phyloP scores from a whole-genome alignment of 192 early-diverging fungal genomes.

The Cladochytrium replicatum region DNA sequence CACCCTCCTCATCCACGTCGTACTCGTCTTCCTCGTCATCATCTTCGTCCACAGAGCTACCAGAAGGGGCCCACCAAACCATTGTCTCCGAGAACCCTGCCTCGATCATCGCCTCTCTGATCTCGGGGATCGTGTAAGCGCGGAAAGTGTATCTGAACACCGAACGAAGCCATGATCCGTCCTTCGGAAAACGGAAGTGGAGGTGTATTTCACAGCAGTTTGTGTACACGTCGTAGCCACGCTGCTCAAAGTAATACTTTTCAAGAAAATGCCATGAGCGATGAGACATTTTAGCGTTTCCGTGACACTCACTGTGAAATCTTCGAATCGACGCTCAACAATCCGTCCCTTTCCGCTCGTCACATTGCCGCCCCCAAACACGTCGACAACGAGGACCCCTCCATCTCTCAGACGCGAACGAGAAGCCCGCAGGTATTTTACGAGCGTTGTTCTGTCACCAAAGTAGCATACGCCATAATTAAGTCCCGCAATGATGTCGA shows the following conservation, averaged over 20 bases:
- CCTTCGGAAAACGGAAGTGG: slow-evolving; percentile 32
- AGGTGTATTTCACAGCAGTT: slow-evolving; percentile 22
- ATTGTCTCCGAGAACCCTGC: slow-evolving; percentile 29
- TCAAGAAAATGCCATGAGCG: slow-evolving; percentile 12
- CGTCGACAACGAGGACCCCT: slow-evolving; percentile 34
- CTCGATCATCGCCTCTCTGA: slow-evolving; percentile 43
- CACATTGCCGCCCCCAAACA: slow-evolving; percentile 28
- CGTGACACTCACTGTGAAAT: slow-evolving; percentile 6
- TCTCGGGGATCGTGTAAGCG: slow-evolving; percentile 28
- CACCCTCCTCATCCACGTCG: background rate
- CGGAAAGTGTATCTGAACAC: slow-evolving; percentile 33
- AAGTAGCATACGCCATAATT: slow-evolving; percentile 37
- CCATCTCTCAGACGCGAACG: slow-evolving; percentile 15
- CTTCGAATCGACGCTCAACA: slow-evolving; percentile 2
- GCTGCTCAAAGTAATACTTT: slow-evolving; percentile 32
- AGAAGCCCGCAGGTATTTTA: slow-evolving; percentile 25
- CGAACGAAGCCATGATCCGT: slow-evolving; percentile 25
- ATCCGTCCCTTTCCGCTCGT: slow-evolving; percentile 3
- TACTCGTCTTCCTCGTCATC: slow-evolving; percentile 4
- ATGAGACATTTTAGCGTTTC: slow-evolving; percentile 3
- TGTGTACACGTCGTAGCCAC: slow-evolving; percentile 20
- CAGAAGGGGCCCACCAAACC: slow-evolving; percentile 26
- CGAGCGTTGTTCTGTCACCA: slow-evolving; percentile 21
- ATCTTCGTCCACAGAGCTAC: slow-evolving; percentile 5
- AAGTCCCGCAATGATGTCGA: slow-evolving; percentile 30